These are phyloP conservation scores for Aaosphaeria pasadenensis DNA, from an alignment of 2,329 filamentous ascomycete species.

Conservation along the genomic window DNA sequence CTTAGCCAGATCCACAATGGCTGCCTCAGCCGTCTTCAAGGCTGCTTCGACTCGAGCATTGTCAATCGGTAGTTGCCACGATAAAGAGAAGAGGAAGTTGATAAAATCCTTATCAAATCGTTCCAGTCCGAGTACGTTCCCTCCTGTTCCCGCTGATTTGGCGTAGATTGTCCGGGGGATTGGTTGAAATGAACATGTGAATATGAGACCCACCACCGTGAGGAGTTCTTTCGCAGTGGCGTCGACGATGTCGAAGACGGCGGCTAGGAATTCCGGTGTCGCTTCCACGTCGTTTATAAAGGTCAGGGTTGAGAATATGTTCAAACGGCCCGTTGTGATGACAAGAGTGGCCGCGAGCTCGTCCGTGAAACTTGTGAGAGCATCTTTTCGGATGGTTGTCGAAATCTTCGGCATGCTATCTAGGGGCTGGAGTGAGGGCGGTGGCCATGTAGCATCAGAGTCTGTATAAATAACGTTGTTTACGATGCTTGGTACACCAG, in stretches of 20 bases:
- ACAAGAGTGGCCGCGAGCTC: slow-evolving; percentile 8
- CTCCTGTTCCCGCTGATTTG: slow-evolving; percentile 7
- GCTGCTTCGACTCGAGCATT: slow-evolving; percentile 9
- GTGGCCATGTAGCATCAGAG: slow-evolving; percentile 11
- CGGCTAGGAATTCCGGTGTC: slow-evolving; percentile 9
- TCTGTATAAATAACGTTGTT: slow-evolving; percentile 15
- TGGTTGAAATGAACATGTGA: slow-evolving; percentile 15
- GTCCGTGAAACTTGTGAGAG: slow-evolving; percentile 10
- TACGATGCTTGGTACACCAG: slow-evolving; percentile 9
- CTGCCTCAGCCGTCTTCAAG: slow-evolving; percentile 10
- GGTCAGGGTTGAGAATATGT: slow-evolving; percentile 16
- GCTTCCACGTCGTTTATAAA: slow-evolving; percentile 11
- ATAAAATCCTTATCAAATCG: slow-evolving; percentile 18
- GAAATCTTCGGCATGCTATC: slow-evolving; percentile 11
- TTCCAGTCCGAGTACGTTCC: slow-evolving; percentile 18
- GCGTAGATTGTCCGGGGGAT: slow-evolving; percentile 15
- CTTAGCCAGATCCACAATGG: slow-evolving; percentile 8
- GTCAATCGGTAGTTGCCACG: slow-evolving; percentile 13
- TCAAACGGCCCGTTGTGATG: slow-evolving; percentile 4
- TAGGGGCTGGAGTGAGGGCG: slow-evolving; percentile 10
- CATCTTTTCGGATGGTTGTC: slow-evolving; percentile 13
- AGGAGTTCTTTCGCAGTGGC: slow-evolving; percentile 6
- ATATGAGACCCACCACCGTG: slow-evolving; percentile 11
- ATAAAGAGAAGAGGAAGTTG: slow-evolving; percentile 12
- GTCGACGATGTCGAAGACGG: slow-evolving; percentile 12